Base-by-base conservation (phyloP, 495 filamentous ascomycete genomes). In the Talaromyces trachyspermus region DNA sequence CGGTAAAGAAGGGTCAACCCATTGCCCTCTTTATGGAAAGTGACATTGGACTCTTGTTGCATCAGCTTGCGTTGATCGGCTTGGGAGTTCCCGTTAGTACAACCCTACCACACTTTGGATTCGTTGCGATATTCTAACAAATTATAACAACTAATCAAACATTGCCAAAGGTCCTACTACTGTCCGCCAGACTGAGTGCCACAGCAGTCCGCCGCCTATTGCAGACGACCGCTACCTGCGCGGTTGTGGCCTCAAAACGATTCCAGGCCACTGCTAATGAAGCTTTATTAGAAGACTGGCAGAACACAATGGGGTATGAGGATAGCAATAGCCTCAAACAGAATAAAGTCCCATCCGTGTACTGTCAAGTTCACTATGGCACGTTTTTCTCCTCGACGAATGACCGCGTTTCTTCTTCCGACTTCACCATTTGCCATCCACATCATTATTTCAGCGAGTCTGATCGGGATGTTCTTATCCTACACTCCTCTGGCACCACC, bases 401-500 rank as follows among this genome's bases (percentile, higher is more conserved):
- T 15, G 14, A 35, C 18, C 32, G 12, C 10, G 18, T 35, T 43
- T 30, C 7, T 15, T 26, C 11, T 8, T 3, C 24, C 22, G 20
- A 23, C 17, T 8, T 10, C 39, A 52, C 30, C n/a, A 4, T 46
- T 29, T 41, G 30, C 40, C 14, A 8, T 14, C 41, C 42, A 24
- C 10, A 41, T 15, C 20, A 43, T 50, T 39, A 48, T 24, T 23
- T 42, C 32, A 23, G 32, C 19, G 61, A 66, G 43, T 50, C 29
- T 37, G 65, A 70, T 37, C 50, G 56, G 0, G 51, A 60, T 8
- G 63, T 69, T 5, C 35, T 75, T 8, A 69, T 75, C 18, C 55
- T 75, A 26, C 71, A 75, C 44, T 68, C 65, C 5, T 72, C 69
- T 4, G 71, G 71, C 1, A 74, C 68, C 8, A 75, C 71, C 1